Base-by-base conservation (phyloP, 139 green algal genomes). In the Medakamo hakoo region DNA sequence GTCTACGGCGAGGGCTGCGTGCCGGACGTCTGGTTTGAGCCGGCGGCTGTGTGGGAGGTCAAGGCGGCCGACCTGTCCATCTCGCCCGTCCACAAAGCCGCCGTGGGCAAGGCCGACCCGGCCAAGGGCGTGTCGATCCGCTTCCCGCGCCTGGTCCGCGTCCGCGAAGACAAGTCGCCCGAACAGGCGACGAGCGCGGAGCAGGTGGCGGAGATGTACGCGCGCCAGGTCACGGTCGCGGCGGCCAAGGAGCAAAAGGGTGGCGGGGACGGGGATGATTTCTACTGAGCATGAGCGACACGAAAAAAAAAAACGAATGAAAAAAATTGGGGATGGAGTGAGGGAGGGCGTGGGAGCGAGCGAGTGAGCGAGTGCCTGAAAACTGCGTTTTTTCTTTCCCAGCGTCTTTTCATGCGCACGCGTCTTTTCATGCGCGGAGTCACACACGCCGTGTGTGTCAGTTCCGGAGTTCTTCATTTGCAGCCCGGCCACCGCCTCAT, bases 61-160 rank as follows among this genome's bases (percentile, higher is more conserved):
- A 97, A 97, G 77, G 87, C 85, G 1, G 93, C 93, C 0, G 92
- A 99, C 73, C 71, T 99, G 68, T 94, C 84, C 57, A 93, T 99
- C 64, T 88, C 72, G 40, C 93, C 93, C 16, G 66, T 88, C 59
- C 87, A 99, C 76, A 74, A 82, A 66, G 92, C 92, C n/a, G 92
- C 82, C 0, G 21, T 73, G 9, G 90, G 92, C 4, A 66, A 88
- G 67, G 80, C 90, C 27, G 89, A 95, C 57, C 28, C 67, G 21
- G 60, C 18, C 40, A 94, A 93, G 67, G 90, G 89, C 49, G 90
- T 96, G 63, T 90, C 79, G 66, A 93, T 95, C 57, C 69, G 84
- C 67, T 95, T 94, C 73, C 88, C 87, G 4, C 79, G 88, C 48
- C 73, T 94, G 49, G 74, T 98, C 18, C 77, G 85, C 14, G 80